Evolutionary conservation across 2,329 filamentous ascomycete genomes (phyloP).

Genomic region (Colletotrichum agaves): DNA sequence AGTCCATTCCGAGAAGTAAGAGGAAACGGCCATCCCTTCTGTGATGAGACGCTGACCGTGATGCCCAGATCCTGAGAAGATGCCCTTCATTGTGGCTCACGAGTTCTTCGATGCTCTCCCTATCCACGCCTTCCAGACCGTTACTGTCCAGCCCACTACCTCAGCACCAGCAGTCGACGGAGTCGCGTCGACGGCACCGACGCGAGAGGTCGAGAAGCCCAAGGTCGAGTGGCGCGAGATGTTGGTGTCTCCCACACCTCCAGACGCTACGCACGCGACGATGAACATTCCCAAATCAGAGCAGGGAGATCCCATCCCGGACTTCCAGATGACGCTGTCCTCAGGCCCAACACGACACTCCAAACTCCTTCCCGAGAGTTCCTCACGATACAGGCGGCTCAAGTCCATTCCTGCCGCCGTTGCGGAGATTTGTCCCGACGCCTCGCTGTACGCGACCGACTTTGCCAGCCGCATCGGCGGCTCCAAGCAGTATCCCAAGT

Average conservation of each 20-base stretch:
- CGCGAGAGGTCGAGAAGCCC: conserved; percentile 52
- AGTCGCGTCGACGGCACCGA: conserved; percentile 51
- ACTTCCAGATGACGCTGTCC: conserved; percentile 88
- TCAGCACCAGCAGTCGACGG: background rate
- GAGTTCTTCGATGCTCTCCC: conserved; percentile 99
- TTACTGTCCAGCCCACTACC: conserved; percentile 53
- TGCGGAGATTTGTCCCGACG: conserved; percentile 92
- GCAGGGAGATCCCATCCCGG: conserved; percentile 68
- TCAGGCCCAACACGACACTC: conserved; percentile 82
- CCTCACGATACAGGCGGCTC: conserved; percentile 80
- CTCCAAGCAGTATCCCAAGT: conserved; percentile 63
- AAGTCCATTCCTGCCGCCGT: conserved; percentile 74
- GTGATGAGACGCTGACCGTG: background rate
- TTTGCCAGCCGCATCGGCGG: conserved; percentile 89
- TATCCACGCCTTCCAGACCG: conserved; percentile 92
- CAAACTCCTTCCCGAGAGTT: conserved; percentile 84
- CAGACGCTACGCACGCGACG: conserved; percentile 61
- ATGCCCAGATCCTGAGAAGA: conserved; percentile 69
- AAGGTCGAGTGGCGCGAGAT: conserved; percentile 81
- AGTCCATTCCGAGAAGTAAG: conserved; percentile 78
- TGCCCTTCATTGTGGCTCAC: conserved; percentile 94
- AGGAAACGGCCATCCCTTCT: conserved; percentile 1
- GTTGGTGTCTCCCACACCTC: conserved; percentile 76
- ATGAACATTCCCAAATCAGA: conserved; percentile 64
- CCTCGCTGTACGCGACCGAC: conserved; percentile 80